Conservation (phyloP, 2,329 filamentous ascomycete species). For the Hymenoscyphus occultus region DNA sequence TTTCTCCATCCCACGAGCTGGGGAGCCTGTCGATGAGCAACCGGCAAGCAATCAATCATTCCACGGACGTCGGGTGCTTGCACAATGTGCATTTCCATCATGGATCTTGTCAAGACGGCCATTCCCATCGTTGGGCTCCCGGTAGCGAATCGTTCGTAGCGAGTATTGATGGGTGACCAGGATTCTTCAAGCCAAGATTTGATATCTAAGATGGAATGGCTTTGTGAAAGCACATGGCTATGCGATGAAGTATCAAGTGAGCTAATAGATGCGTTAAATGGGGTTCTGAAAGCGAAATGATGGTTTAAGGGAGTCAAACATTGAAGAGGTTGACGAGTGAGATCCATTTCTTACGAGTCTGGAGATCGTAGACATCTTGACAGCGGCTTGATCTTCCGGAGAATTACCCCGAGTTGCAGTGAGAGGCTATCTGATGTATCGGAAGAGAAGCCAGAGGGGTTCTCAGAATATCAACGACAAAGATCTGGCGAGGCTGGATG, state of each 20-base stretch:
- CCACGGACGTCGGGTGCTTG: conserved; percentile 31
- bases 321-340: conserved; percentile 3
- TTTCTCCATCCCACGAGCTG: conserved; percentile 31
- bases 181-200: conserved; percentile 27
- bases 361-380: conserved; percentile 6
- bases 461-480: neutral
- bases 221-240: conserved; percentile 24
- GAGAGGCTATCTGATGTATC: neutral
- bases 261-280: conserved; percentile 15
- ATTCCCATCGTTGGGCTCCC: conserved; percentile 30
- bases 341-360: conserved; percentile 5
- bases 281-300: neutral
- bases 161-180: conserved; percentile 26
- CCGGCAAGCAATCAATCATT: conserved; percentile 32
- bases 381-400: neutral
- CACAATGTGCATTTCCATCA: conserved; percentile 36
- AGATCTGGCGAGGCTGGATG: neutral
- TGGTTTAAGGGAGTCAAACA: neutral
- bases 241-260: conserved; percentile 29
- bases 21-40: conserved; percentile 23
- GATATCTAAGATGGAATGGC: conserved; percentile 19
- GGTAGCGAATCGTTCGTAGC: conserved; percentile 35
- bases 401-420: neutral
- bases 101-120: conserved; percentile 31
- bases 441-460: neutral